These are phyloP conservation scores for Eimeria acervulina DNA, from an alignment of 169 alveolate species.

Conservation along the genomic window DNA sequence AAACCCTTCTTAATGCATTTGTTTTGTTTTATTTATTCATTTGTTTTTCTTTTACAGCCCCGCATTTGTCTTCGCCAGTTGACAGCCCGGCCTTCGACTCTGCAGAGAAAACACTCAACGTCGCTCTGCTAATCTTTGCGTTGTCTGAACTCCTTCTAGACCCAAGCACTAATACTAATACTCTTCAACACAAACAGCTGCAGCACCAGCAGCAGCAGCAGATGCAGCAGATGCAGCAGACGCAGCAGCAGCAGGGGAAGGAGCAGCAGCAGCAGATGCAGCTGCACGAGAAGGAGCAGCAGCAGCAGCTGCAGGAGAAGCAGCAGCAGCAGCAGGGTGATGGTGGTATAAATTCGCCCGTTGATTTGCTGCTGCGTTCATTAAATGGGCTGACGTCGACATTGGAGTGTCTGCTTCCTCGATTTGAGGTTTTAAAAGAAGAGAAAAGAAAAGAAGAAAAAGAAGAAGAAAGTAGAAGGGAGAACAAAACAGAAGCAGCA, in stretches of 20 bases:
- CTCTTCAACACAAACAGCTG: neutral
- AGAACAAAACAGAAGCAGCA: no score
- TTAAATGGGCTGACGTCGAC: neutral
- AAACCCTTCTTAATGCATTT: no score
- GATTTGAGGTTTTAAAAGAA: neutral
- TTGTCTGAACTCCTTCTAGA: conserved; percentile 6
- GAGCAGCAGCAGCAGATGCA: no score
- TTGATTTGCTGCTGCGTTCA: neutral
- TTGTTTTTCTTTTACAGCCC: neutral
- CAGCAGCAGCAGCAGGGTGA: no score
- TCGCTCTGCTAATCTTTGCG: neutral
- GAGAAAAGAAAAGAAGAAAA: neutral
- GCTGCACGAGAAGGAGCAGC: no score
- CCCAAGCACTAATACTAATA: neutral
- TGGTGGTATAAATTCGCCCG: no score
- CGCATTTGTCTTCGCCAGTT: neutral
- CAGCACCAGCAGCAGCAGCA: no score
- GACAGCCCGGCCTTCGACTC: neutral
- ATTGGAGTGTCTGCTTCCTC: conserved; percentile 65
- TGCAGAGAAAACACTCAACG: neutral
- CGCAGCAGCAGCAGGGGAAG: no score
- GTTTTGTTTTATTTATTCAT: no score
- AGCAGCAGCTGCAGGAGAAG: no score
- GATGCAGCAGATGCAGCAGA: no score
- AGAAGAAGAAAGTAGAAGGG: neutral